Base-by-base conservation (phyloP, 495 filamentous ascomycete genomes). In the Aspergillus asperescens region DNA sequence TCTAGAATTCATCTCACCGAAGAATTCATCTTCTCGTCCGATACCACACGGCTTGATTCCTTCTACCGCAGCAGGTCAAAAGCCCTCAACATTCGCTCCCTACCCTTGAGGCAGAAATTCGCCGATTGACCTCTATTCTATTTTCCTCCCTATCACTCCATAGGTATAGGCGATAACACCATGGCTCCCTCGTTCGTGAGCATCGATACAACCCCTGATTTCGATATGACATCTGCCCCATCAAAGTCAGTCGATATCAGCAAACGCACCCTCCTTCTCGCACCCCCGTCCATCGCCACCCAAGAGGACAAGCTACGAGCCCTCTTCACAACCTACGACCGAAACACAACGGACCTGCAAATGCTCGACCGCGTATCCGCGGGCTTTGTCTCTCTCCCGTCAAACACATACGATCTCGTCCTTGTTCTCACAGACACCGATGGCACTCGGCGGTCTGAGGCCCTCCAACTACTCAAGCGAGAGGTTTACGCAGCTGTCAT, bases 291-390 rank as follows among this genome's bases (percentile, higher is more conserved):
- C 19, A 77, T 89, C 43, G 79, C 86, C 35, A 77, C 84, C 8
- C 81, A 85, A 56, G 83, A 83, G 12, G 77, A 82, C 25, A 76
- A 77, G 60, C 70, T 89, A 41, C 67, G 81, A 32, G 67, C 63
- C 28, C 64, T 83, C 28, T 77, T 85, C 57, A 74, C 74, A 20
- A 74, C 81, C 31, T 81, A 88, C 69, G 81, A 89, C 64, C 86
- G 88, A 60, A 67, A 73, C 50, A 71, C 76, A 28, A 90, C 89
- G 42, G 93, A 99, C 64, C 77, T 99, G 32, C 94, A 97, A 65
- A 99, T 99, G 93, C 88, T 99, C 48, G 93, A 99, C 72, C 89
- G 93, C 25, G 79, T 99, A 15, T 83, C 89, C 0, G 78, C 87
- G 32, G 89, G 89, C 45, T 78, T 96, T 34, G 88, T 93, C 44